Evolutionary conservation across 306 rosid genomes (phyloP).

Genomic region (Benincasa hispida): DNA sequence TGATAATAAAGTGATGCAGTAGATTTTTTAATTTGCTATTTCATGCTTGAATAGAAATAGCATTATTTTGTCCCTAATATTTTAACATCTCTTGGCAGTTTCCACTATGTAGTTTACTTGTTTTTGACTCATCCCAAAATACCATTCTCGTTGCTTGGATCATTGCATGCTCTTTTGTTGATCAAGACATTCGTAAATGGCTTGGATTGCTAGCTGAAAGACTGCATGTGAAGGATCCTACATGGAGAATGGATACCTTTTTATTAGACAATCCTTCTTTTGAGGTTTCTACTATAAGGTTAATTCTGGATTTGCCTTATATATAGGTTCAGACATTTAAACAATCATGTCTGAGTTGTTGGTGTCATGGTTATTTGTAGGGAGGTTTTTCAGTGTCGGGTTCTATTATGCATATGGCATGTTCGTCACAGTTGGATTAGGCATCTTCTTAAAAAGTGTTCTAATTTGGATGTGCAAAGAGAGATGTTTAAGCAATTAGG

Average conservation of each 20-base stretch:
- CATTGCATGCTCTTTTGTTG: slow-evolving; percentile 40
- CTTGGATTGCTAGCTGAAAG: slow-evolving; percentile 49
- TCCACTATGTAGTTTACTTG: slow-evolving; percentile 58
- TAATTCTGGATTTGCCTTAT: slow-evolving; percentile 5
- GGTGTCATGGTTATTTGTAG: slow-evolving; percentile 33
- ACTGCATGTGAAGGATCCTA: slow-evolving; percentile 44
- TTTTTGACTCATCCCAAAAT: slow-evolving; percentile 55
- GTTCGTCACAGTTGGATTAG: slow-evolving; percentile 60
- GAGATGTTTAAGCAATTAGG: slow-evolving; percentile 59
- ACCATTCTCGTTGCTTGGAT: slow-evolving; percentile 86
- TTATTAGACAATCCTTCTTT: slow-evolving; percentile 62
- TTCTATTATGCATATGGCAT: slow-evolving; percentile 55
- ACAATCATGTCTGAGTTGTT: not conserved
- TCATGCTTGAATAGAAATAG: not conserved
- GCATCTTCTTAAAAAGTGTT: slow-evolving; percentile 42
- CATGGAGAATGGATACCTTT: slow-evolving; percentile 56
- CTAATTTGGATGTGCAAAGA: slow-evolving; percentile 50
- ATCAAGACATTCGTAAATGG: slow-evolving; percentile 57
- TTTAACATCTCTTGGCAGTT: slow-evolving; percentile 28
- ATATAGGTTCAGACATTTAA: not conserved
- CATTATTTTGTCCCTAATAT: not conserved
- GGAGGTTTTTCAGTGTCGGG: slow-evolving; percentile 61
- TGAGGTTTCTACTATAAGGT: slow-evolving; percentile 47
- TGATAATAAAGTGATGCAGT: not conserved
- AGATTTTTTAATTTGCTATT: not conserved